Conservation (phyloP, 345 rosid species). For the Bruguiera sexangula region DNA sequence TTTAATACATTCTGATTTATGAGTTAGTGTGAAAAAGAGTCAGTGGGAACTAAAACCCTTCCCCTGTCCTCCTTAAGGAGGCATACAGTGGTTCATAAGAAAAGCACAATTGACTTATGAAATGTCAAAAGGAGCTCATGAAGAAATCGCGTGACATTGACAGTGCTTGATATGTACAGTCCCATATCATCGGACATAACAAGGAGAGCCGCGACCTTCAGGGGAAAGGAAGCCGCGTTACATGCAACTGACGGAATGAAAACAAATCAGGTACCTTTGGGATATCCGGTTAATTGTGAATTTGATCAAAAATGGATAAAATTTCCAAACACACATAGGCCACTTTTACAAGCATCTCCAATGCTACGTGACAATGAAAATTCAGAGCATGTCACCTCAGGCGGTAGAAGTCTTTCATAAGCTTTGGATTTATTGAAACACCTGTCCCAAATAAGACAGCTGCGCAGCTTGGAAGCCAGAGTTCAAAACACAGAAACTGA, state of each 20-base stretch:
- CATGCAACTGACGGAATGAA: conserved; percentile 17
- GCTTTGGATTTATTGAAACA: conserved; percentile 21
- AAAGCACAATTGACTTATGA: no score
- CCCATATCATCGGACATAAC: neutral
- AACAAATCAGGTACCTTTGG: conserved; percentile 23
- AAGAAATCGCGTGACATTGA: no score
- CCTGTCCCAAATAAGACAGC: conserved; percentile 73
- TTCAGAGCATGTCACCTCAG: neutral
- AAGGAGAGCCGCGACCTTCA: neutral
- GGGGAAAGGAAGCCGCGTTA: neutral
- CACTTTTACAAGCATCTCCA: conserved; percentile 72
- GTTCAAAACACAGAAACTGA: conserved; percentile 69
- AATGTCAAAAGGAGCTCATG: no score
- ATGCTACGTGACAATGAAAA: conserved; percentile 39
- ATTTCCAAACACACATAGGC: conserved; percentile 59
- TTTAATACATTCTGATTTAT: no score
- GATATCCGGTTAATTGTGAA: conserved; percentile 32
- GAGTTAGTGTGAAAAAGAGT: no score
- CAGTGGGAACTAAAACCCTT: no score
- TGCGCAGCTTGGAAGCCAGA: conserved; percentile 71
- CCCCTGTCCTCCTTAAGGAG: no score
- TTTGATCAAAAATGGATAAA: conserved; percentile 43
- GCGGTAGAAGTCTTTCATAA: neutral
- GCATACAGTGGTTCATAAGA: no score
- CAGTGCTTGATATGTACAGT: no score